Evolutionary conservation across 768 basidiomycete species (phyloP).

Genomic region (Podaxis sp.): DNA sequence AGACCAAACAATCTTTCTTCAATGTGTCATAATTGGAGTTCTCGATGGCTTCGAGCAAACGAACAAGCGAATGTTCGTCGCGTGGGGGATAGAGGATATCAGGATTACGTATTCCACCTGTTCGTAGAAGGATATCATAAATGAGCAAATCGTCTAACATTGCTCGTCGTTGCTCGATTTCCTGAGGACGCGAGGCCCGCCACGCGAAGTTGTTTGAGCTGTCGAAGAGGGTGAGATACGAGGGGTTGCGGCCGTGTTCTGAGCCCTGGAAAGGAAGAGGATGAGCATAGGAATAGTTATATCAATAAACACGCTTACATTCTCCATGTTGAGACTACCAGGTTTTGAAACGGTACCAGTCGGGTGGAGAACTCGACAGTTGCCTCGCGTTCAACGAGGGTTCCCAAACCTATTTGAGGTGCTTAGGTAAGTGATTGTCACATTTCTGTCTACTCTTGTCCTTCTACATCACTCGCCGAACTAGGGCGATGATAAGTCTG

Average conservation of each 20-base stretch:
- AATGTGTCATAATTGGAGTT: slow-evolving; percentile 65
- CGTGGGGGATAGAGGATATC: slow-evolving; percentile 69
- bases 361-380: neutral
- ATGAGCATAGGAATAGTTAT: neutral
- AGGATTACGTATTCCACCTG: slow-evolving; percentile 59
- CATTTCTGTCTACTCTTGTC: too few species aligned
- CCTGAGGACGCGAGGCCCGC: slow-evolving; percentile 46
- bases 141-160: slow-evolving; percentile 62
- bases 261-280: neutral
- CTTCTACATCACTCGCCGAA: neutral
- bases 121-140: slow-evolving; percentile 68
- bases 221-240: slow-evolving; percentile 68
- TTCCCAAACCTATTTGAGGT: neutral
- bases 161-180: slow-evolving; percentile 63
- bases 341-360: neutral
- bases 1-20: slow-evolving; percentile 79
- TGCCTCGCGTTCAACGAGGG: neutral
- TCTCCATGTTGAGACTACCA: slow-evolving; percentile 1
- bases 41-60: slow-evolving; percentile 60
- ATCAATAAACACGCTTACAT: neutral
- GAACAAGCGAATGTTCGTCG: slow-evolving; percentile 49
- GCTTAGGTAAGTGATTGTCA: neutral
- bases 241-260: slow-evolving; percentile 43
- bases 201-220: slow-evolving; percentile 57
- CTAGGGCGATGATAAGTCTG: neutral